Conservation (phyloP, 2,329 filamentous ascomycete genomes). For the Emmonsia crescens region DNA sequence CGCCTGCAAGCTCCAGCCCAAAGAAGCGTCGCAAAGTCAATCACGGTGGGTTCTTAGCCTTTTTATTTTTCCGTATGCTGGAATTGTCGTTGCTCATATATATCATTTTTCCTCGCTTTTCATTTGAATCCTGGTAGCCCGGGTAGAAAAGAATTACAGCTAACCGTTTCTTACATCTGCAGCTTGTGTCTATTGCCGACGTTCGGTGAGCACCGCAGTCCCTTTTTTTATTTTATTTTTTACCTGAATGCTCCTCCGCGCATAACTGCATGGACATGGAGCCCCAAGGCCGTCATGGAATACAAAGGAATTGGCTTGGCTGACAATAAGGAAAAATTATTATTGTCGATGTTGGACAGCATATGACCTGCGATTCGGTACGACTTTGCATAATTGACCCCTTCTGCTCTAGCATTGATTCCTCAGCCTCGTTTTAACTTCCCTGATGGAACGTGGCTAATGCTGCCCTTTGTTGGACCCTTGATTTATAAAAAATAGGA, state of each 20-base stretch:
- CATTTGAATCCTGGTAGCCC: background rate
- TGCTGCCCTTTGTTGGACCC: constrained; percentile 26
- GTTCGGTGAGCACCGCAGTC: constrained; percentile 59
- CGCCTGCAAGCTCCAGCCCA: constrained; percentile 42
- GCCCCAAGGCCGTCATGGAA: background rate
- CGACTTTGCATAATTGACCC: constrained; percentile 24
- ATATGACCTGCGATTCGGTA: constrained; percentile 91
- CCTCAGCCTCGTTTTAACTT: constrained; percentile 5
- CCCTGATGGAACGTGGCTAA: constrained; percentile 17
- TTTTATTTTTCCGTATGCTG: background rate
- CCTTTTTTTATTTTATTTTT: background rate
- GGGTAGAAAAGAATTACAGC: constrained; percentile 14
- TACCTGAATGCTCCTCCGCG: constrained; percentile 5
- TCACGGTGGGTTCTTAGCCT: constrained; percentile 56
- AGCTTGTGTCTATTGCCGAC: constrained; percentile 83
- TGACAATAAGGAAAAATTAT: background rate
- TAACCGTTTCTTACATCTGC: constrained; percentile 35
- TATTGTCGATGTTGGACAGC: constrained; percentile 45
- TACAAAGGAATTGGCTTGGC: constrained; percentile 11
- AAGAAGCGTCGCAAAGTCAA: constrained; percentile 85
- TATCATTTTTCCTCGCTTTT: background rate
- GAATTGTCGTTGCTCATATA: background rate
- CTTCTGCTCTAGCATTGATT: constrained; percentile 14
- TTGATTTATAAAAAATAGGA: constrained; percentile 48
- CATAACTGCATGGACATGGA: constrained; percentile 13